Evolutionary conservation across 306 rosid genomes (phyloP), one percentile per base, ranked within the genome.

Genomic region (Lathyrus tuberosus): DNA sequence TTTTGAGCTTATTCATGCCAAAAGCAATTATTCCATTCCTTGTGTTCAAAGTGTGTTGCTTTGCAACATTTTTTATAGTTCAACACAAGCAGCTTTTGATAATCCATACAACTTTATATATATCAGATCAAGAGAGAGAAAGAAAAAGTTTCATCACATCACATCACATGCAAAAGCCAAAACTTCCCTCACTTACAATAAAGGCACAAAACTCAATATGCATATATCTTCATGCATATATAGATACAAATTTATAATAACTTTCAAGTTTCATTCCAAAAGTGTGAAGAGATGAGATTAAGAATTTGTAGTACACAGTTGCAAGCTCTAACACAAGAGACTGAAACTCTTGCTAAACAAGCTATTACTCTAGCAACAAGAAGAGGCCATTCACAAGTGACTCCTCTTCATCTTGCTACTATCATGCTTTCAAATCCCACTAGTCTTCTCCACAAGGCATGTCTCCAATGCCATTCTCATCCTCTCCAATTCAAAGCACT

Each of bases 331-430:
- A 86, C 90, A 20, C 81, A 78, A 3, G 91, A 87, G 28, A 91
- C 96, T 13, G 80, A 83, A 61, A 76, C 49, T 31, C 74, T 81
- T 6, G 90, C 89, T 35, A 91, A 85, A 62, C 96, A 91, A 75
- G 96, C 96, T 0, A 68, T 89, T 1, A 80, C 73, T 24, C 90
- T 91, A 0, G 94, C 96, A 6, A 84, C 87, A 38, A 77, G 96
- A 57, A 72, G 97, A 37, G 91, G 97, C 8, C 97, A 91, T 59
- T 82, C 96, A 12, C 97, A 91, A 42, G 97, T 91, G 48, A 91
- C 97, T 4, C 97, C 97, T n/a, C 97, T 91, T 48, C 97, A 91
- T 66, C 96, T 91, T n/a, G 96, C 97, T 0, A 91, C 85, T 40
- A 81, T 91, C 26, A 91, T 89, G 97, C 96, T 91, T 38, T 79